Percentiles rank a stretch among this genome's conserved stretches.
Conservation (phyloP, 1,284 basidiomycete genomes). For the Polyporus tsugae region DNA sequence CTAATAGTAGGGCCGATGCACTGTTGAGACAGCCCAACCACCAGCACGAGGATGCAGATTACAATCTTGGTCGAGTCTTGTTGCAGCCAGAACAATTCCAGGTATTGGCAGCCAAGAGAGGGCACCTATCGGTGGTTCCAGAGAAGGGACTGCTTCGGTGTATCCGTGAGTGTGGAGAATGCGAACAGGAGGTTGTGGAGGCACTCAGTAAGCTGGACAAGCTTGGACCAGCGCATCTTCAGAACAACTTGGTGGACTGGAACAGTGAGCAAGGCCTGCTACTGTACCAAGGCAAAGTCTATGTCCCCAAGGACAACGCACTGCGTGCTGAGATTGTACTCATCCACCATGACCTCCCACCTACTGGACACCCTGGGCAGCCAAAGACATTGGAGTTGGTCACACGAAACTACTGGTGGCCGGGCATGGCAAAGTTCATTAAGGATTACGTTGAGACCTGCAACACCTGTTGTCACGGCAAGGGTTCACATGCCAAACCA, state of each 20-base stretch:
- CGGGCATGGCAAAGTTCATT: slow-evolving; percentile 40
- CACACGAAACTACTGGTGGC: slow-evolving; percentile 10
- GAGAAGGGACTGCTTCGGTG: not conserved
- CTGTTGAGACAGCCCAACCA: slow-evolving; percentile 50
- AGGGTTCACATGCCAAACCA: slow-evolving; percentile 29
- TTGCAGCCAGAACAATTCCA: slow-evolving; percentile 30
- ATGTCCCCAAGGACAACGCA: not conserved
- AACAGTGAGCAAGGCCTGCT: not conserved
- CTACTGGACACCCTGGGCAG: slow-evolving; percentile 6
- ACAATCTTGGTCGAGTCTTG: slow-evolving; percentile 39
- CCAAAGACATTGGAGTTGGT: slow-evolving; percentile 6
- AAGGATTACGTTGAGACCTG: slow-evolving; percentile 49
- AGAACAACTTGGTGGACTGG: not conserved
- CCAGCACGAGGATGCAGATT: slow-evolving; percentile 39
- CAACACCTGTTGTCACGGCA: slow-evolving; percentile 47
- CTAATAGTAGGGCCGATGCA: slow-evolving; percentile 46
- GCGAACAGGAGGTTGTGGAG: not conserved
- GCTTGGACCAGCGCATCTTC: not conserved
- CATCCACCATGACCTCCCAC: slow-evolving; percentile 1
- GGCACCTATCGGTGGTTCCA: slow-evolving; percentile 5
- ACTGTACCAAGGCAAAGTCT: slow-evolving; percentile 49
- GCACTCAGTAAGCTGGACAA: not conserved
- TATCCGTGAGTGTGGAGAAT: not conserved
- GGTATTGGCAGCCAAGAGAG: not conserved
- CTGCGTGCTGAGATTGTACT: not conserved